These are phyloP conservation scores for Neopestalotiopsis rosae DNA, from an alignment of 2,329 filamentous ascomycete genomes.

Conservation along the genomic window DNA sequence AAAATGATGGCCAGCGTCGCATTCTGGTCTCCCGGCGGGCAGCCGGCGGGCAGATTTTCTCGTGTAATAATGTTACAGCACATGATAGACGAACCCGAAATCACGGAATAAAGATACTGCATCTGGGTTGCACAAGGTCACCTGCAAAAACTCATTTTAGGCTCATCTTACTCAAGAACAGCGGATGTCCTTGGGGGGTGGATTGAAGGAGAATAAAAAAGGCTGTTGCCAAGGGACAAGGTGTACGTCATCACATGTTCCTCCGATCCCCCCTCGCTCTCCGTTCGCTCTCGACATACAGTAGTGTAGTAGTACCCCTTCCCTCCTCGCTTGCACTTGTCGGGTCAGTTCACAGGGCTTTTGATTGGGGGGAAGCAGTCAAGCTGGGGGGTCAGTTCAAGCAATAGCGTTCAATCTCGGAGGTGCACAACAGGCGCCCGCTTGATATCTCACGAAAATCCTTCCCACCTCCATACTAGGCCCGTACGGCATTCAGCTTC, in stretches of 20 bases:
- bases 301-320: too few species aligned
- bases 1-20: too few species aligned
- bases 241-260: background rate
- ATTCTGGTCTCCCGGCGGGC: too few species aligned
- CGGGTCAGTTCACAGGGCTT: background rate
- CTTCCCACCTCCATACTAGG: background rate
- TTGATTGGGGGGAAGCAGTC: background rate
- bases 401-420: background rate
- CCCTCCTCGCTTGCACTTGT: background rate
- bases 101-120: background rate
- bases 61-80: background rate
- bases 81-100: background rate
- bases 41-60: background rate
- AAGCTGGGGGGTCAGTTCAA: background rate
- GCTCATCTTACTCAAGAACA: background rate
- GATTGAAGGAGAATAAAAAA: background rate
- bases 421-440: background rate
- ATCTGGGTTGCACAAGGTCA: background rate
- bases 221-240: background rate
- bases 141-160: background rate
- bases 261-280: background rate
- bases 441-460: background rate
- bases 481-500: background rate
- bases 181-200: too few species aligned
- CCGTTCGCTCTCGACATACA: too few species aligned